Evolutionary conservation across 2,329 filamentous ascomycete species (phyloP), one percentile per base, ranked within the genome.

Genomic region (Mycosphaerelloides madeirae): DNA sequence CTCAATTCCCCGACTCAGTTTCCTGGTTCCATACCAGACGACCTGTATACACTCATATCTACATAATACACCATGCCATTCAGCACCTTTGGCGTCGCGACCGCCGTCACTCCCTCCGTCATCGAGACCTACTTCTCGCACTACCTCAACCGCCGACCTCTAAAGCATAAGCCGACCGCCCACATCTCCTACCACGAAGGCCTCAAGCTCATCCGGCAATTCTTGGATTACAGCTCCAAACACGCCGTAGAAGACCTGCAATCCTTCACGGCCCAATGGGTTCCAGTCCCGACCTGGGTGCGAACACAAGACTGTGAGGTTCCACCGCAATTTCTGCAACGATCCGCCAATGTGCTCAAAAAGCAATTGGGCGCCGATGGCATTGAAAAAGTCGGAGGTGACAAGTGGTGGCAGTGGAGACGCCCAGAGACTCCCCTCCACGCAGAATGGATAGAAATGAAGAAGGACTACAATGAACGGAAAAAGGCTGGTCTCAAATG

Each of bases 401-500:
- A 78, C 59, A 78, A 82, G 49, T 89, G 93, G 93, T 89, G 91
- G 91, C 80, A 88, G 68, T 95, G 89, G 89, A 78, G 87, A 41
- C 78, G 80, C 42, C 78, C 79, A 3, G 75, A 80, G 19, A 75
- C 70, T 36, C 74, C 81, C 1, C 70, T 96, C 20, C 81, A 81
- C 59, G 89, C 85, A 0, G 91, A 98, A 64, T 97, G 90, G 91
- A 87, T 98, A 55, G 93, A 97, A 74, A 96, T 96, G 90, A 83
- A 80, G 54, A 76, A 81, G 40, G 85, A 97, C 64, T 84, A 87
- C 60, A 74, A 84, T 48, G 81, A 85, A 61, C 80, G 87, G 45
- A 79, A 78, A 59, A 69, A 70, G 1, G 70, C 69, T 13, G 78
- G 80, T 38, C 41, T 48, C 14, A 74, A 76, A 16, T 78, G 79